Base-by-base conservation (phyloP, 129 eudicot species). In the Smallanthus sonchifolius region DNA sequence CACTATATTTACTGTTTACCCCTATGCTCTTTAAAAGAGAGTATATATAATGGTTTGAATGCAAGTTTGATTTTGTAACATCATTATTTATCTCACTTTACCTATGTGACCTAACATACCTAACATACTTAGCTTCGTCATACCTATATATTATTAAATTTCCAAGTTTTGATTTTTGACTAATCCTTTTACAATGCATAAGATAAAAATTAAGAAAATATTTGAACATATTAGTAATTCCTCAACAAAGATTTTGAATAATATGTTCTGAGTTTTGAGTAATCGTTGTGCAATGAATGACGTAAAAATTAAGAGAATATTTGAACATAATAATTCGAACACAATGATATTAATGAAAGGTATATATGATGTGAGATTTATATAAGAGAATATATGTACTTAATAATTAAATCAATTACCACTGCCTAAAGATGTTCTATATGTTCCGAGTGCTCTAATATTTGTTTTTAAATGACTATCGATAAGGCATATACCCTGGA, bases 341-440 rank as follows among this genome's bases (percentile, higher is more conserved):
- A 51, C 7, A 11, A 54, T 11, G 42, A 11, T 34, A 32, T n/a
- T n/a, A 14, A 10, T 44, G 28, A 45, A 16, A 60, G 13, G 37
- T 32, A 42, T 74, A 43, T 32, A 42, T 74, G 44, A 61, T 60
- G 45, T 52, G 44, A 19, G 67, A 37, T 65, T 55, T 67, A 77
- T 32, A 36, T 47, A 43, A 9, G 60, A 74, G 75, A 67, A 77
- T 77, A 77, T 43, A 40, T 16, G 20, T 67, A 67, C 47, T 4
- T 77, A n/a, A 49, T 72, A 55, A 36, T 68, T 77, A 49, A 76
- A 55, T 42, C 45, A 30, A 55, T 42, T 56, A 42, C n/a, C 59
- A 76, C 40, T 28, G 47, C 70, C 32, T 77, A 77, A 77, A 77
- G 75, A 77, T 68, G 81, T 67, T 67, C 80, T 76, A 16, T 55